Conservation (phyloP, 208 protist species). For the Leptomonas pyrrhocoris region DNA sequence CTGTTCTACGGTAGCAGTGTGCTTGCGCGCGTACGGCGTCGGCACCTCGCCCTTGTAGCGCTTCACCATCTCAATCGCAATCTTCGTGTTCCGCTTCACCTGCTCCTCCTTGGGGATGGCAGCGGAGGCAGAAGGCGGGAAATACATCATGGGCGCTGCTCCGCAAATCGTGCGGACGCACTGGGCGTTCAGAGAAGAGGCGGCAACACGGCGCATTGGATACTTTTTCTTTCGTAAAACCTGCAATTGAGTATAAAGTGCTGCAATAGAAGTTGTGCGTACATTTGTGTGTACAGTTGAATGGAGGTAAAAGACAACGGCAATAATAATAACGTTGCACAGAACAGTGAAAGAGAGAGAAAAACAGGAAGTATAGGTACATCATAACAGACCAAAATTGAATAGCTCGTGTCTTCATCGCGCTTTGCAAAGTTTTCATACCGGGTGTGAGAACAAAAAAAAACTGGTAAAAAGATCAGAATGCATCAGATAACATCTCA, state of each 20-base stretch:
- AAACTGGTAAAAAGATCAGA: too few species aligned
- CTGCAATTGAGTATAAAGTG: conserved; percentile 15
- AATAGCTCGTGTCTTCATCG: too few species aligned
- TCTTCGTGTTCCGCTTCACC: conserved; percentile 88
- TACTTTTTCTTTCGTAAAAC: conserved; percentile 9
- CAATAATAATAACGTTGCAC: neutral
- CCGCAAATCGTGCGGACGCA: conserved; percentile 76
- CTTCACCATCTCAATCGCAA: conserved; percentile 90
- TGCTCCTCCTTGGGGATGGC: conserved; percentile 77
- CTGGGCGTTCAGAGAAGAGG: conserved; percentile 37
- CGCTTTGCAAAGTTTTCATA: too few species aligned
- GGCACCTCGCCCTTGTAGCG: conserved; percentile 82
- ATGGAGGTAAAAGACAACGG: neutral
- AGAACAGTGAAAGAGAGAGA: neutral
- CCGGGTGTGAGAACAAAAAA: too few species aligned
- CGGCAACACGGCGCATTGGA: conserved; percentile 72
- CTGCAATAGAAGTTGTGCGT: neutral
- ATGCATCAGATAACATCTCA: too few species aligned
- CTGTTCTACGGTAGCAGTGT: conserved; percentile 81
- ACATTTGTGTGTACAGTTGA: neutral
- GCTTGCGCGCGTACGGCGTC: conserved; percentile 81
- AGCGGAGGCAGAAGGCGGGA: conserved; percentile 48
- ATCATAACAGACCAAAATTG: neutral
- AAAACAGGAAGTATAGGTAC: neutral
- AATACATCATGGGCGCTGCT: conserved; percentile 89